phyloP scores from a whole-genome alignment of 2,329 filamentous ascomycete species.

The Colletotrichum kahawae region DNA sequence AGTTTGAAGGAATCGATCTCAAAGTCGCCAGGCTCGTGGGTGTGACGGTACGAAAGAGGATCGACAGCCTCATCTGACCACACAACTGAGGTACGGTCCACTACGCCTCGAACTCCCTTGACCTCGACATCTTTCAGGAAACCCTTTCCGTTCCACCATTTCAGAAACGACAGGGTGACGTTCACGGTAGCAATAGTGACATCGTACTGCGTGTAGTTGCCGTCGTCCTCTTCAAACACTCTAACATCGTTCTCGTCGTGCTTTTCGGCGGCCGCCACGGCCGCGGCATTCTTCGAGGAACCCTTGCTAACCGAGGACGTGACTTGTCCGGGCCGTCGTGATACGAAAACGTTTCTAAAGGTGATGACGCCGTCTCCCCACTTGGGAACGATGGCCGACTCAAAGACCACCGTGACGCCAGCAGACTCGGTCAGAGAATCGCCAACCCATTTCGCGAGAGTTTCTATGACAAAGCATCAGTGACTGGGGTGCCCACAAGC shows the following conservation, averaged over 20 bases:
- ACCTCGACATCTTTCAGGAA: conserved; percentile 91
- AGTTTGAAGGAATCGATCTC: conserved; percentile 97
- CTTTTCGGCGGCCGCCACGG: conserved; percentile 78
- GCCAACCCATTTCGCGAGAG: conserved; percentile 88
- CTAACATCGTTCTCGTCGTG: conserved; percentile 52
- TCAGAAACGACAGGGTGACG: conserved; percentile 94
- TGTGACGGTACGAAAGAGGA: conserved; percentile 85
- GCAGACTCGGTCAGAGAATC: conserved; percentile 95
- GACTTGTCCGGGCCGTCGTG: conserved; percentile 82
- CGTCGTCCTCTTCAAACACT: conserved; percentile 72
- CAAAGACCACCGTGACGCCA: conserved; percentile 92
- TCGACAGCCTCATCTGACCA: conserved; percentile 75
- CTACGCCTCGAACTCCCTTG: conserved; percentile 88
- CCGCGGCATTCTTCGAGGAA: conserved; percentile 82
- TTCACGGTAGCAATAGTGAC: conserved; percentile 94
- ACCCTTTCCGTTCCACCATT: conserved; percentile 98
- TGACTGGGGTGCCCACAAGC: neutral
- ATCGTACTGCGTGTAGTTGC: conserved; percentile 98
- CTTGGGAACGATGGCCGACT: conserved; percentile 95
- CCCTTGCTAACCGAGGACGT: conserved; percentile 89
- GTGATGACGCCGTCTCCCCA: conserved; percentile 96
- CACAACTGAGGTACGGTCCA: conserved; percentile 84
- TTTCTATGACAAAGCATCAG: conserved; percentile 63
- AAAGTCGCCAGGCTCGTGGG: conserved; percentile 91
- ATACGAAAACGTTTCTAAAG: conserved; percentile 96